Evolutionary conservation across 2,329 filamentous ascomycete genomes (phyloP).

Genomic region (Diaporthe citri): DNA sequence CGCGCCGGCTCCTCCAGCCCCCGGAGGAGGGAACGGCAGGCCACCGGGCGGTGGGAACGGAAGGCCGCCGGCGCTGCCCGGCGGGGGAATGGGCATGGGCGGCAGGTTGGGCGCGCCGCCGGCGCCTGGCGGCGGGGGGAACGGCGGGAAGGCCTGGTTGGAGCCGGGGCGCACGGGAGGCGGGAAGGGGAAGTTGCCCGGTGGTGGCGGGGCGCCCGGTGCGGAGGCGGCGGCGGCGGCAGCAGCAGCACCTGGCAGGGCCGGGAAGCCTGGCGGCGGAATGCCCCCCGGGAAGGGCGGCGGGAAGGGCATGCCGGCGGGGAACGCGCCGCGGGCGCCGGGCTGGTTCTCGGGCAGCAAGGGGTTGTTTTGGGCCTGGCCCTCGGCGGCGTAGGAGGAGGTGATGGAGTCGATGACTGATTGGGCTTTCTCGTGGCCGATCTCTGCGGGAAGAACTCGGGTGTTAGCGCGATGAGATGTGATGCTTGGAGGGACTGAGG

Average conservation of each 20-base stretch:
- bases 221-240: not conserved
- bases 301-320: conserved; percentile 49
- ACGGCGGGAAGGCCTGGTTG: conserved; percentile 52
- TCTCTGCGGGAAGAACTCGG: conserved; percentile 69
- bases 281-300: conserved; percentile 47
- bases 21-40: conserved; percentile 43
- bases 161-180: conserved; percentile 42
- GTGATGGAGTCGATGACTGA: conserved; percentile 99
- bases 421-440: conserved; percentile 98
- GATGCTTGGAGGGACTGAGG: not conserved
- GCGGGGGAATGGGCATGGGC: conserved; percentile 53
- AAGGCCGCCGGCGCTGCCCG: conserved; percentile 53
- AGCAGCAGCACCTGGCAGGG: conserved; percentile 36
- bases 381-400: conserved; percentile 93
- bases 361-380: conserved; percentile 86
- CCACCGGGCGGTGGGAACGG: conserved; percentile 62
- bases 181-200: conserved; percentile 37
- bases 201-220: conserved; percentile 26
- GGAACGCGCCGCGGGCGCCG: conserved; percentile 59
- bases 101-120: conserved; percentile 41
- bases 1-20: conserved; percentile 36
- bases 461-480: not conserved
- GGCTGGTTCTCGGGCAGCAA: conserved; percentile 81
- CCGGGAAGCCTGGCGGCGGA: conserved; percentile 45
- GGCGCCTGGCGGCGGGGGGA: conserved; percentile 43